A percentile compares a stretch with the other conserved stretches of the same genome.
These are phyloP conservation scores for Diospyros kaki DNA, from an alignment of 148 eudicot genomes.

Conservation along the genomic window DNA sequence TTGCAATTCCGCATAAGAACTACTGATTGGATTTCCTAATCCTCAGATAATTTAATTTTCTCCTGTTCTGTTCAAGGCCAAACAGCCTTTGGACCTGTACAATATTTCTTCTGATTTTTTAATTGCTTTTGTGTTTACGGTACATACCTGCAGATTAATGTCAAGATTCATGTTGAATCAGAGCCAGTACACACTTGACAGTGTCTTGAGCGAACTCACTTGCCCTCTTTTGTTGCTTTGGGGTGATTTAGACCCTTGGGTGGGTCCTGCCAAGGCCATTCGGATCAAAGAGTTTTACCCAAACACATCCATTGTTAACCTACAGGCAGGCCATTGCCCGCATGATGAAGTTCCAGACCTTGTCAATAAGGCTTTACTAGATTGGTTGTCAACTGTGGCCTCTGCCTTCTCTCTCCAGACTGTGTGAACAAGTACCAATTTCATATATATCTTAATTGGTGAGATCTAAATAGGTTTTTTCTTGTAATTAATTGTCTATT, in stretches of 20 bases:
- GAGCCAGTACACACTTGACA: conserved; percentile 84
- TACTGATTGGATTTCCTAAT: neutral
- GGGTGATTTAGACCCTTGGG: conserved; percentile 99
- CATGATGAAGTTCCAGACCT: conserved; percentile 98
- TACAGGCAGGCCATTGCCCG: conserved; percentile 98
- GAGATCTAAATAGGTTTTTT: no score
- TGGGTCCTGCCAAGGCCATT: conserved; percentile 80
- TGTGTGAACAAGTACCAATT: conserved; percentile 21
- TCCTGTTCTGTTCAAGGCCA: neutral
- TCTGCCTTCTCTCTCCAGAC: conserved; percentile 29
- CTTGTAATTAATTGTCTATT: no score
- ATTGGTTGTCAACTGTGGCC: conserved; percentile 69
- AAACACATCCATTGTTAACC: conserved; percentile 62
- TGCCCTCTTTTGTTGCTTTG: conserved; percentile 84
- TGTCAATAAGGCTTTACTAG: conserved; percentile 76
- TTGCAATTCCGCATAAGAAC: neutral
- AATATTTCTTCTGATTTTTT: neutral
- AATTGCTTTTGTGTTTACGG: neutral
- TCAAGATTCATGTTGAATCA: conserved; percentile 77
- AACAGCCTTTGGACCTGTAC: neutral
- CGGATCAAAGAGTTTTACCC: conserved; percentile 90
- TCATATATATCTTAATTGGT: no score
- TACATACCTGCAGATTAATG: conserved; percentile 62
- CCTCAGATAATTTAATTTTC: neutral
- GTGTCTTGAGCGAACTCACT: conserved; percentile 69